A percentile compares a stretch with the other conserved stretches of the same genome.
Evolutionary conservation across 495 filamentous ascomycete genomes (phyloP).

Genomic region (Trichoderma orchidacearum): DNA sequence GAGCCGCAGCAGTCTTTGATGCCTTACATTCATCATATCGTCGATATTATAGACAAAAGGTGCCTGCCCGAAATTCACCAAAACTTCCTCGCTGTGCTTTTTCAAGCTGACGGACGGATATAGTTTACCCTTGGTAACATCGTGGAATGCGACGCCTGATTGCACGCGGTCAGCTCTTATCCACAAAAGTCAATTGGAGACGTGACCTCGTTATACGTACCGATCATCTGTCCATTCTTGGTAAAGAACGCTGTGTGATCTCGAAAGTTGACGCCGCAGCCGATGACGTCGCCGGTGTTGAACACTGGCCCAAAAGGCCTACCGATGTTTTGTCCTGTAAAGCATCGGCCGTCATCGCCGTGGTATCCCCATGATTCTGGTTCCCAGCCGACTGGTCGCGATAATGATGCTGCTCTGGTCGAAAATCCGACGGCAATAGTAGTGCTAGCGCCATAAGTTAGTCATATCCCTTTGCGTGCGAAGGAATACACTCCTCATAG

Average conservation of each 20-base stretch:
- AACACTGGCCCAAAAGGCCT: constrained; percentile 68
- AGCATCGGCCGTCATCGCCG: constrained; percentile 87
- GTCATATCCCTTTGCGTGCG: not conserved
- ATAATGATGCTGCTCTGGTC: constrained; percentile 56
- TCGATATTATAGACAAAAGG: constrained; percentile 93
- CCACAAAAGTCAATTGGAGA: constrained; percentile 5
- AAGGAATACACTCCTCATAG: constrained; percentile 7
- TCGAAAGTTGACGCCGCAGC: constrained; percentile 88
- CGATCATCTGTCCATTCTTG: constrained; percentile 71
- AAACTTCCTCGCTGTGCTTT: constrained; percentile 67
- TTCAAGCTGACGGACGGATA: constrained; percentile 94
- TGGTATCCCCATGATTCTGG: constrained; percentile 95
- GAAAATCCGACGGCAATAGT: constrained; percentile 88
- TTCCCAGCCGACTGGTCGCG: constrained; percentile 87
- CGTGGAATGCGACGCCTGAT: constrained; percentile 65
- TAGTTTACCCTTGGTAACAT: constrained; percentile 47
- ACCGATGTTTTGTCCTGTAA: constrained; percentile 58
- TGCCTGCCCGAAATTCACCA: constrained; percentile 82
- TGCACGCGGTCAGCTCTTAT: not conserved
- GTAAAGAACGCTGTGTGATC: constrained; percentile 86
- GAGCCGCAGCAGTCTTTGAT: constrained; percentile 10
- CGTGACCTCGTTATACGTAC: constrained; percentile 29
- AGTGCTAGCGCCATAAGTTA: constrained; percentile 24
- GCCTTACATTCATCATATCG: constrained; percentile 60
- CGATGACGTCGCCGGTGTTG: constrained; percentile 60